phyloP scores from a whole-genome alignment of 2,329 filamentous ascomycete genomes.

The Oidium heveae region DNA sequence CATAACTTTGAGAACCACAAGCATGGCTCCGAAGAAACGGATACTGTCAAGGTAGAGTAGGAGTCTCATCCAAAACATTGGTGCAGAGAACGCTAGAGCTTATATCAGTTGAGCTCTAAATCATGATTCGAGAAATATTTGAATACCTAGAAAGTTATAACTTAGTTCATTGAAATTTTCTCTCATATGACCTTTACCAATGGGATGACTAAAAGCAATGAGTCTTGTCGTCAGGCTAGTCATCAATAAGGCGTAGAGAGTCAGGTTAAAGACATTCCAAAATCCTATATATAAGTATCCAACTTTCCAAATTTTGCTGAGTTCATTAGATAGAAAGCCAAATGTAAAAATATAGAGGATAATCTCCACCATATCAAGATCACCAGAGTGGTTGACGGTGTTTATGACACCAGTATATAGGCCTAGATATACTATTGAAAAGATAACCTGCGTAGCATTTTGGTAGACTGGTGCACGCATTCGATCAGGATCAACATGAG shows the following conservation, averaged over 20 bases:
- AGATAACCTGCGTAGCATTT: constrained; percentile 64
- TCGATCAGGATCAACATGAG: constrained; percentile 77
- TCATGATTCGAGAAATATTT: no score
- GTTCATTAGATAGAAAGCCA: constrained; percentile 73
- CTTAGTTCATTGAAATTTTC: constrained; percentile 49
- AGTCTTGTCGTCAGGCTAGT: constrained; percentile 59
- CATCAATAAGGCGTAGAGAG: constrained; percentile 54
- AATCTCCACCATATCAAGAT: constrained; percentile 62
- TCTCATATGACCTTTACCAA: constrained; percentile 20
- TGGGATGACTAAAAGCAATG: constrained; percentile 42
- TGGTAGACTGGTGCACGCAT: constrained; percentile 87
- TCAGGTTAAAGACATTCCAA: constrained; percentile 86
- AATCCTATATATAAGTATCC: constrained; percentile 79
- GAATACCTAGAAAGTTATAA: constrained; percentile 54
- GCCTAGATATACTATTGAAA: constrained; percentile 59
- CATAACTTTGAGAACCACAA: constrained; percentile 88
- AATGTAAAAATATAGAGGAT: constrained; percentile 77
- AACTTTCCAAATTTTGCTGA: constrained; percentile 79
- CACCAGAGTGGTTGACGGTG: constrained; percentile 65
- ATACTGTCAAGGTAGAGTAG: constrained; percentile 81
- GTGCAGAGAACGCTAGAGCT: constrained; percentile 51
- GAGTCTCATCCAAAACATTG: constrained; percentile 90
- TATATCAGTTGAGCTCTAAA: constrained; percentile 2
- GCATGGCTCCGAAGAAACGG: constrained; percentile 93
- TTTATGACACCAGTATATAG: constrained; percentile 86